Conservation (phyloP, 805 yeast species). For the Metschnikowia lachancei region DNA sequence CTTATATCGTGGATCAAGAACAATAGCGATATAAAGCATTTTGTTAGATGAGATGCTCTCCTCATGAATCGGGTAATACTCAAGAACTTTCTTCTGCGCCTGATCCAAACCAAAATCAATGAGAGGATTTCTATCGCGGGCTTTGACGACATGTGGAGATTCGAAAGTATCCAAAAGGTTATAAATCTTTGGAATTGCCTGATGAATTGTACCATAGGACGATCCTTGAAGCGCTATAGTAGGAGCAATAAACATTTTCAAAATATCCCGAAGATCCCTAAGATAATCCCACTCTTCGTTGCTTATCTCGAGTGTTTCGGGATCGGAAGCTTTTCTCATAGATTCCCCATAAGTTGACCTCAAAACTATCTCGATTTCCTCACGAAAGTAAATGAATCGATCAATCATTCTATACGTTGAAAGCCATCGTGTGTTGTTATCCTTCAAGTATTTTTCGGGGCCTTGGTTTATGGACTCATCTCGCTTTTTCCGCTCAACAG, state of each 20-base stretch:
- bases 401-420: conserved; percentile 3
- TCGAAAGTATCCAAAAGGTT: not conserved
- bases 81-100: not conserved
- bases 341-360: not conserved
- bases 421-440: conserved; percentile 5
- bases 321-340: not conserved
- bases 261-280: not conserved
- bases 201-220: too few relatives aligned
- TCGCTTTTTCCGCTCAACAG: not conserved
- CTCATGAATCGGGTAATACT: conserved; percentile 1
- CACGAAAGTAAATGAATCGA: conserved; percentile 3
- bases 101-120: too few relatives aligned
- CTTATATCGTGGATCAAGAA: conserved; percentile 8
- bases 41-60: not conserved
- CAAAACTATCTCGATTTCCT: conserved; percentile 1
- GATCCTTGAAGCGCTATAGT: conserved; percentile 2
- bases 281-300: conserved; percentile 6
- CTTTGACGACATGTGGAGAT: not conserved
- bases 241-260: not conserved
- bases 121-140: not conserved
- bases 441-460: conserved; percentile 2
- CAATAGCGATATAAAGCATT: conserved; percentile 4
- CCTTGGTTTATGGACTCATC: not conserved
- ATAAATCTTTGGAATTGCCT: conserved; percentile 1
- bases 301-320: not conserved